A percentile compares a stretch with the other conserved stretches of the same genome.
These are phyloP conservation scores for Claviceps arundinis DNA, from an alignment of 2,329 filamentous ascomycete genomes.

Conservation along the genomic window DNA sequence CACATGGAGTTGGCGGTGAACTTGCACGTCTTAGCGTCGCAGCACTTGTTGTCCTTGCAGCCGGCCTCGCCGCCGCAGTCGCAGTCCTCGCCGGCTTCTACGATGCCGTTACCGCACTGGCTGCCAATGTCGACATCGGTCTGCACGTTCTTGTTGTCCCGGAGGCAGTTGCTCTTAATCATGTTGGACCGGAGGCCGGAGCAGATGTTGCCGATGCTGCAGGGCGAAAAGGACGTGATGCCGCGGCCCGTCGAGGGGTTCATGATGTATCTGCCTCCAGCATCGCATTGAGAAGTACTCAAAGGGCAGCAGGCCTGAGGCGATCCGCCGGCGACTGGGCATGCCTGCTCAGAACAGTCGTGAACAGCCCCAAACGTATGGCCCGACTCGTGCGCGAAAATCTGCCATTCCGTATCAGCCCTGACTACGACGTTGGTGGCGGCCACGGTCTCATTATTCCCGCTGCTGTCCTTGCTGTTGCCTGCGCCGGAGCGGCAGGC, in stretches of 20 bases:
- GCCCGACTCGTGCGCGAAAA: conserved; percentile 86
- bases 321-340: conserved; percentile 41
- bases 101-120: conserved; percentile 93
- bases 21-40: conserved; percentile 73
- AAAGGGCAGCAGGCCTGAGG: conserved; percentile 66
- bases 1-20: conserved; percentile 67
- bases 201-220: conserved; percentile 88
- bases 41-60: conserved; percentile 69
- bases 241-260: conserved; percentile 70
- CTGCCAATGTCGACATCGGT: conserved; percentile 72
- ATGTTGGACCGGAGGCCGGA: conserved; percentile 69
- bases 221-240: conserved; percentile 73
- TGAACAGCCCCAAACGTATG: conserved; percentile 95
- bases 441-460: conserved; percentile 57
- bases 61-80: conserved; percentile 71
- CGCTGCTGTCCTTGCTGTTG: conserved; percentile 32
- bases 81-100: conserved; percentile 87
- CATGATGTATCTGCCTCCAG: conserved; percentile 77
- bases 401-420: conserved; percentile 80
- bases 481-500: conserved; percentile 54
- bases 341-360: conserved; percentile 65
- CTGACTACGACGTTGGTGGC: conserved; percentile 82
- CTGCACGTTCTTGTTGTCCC: conserved; percentile 70
- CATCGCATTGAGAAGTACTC: conserved; percentile 53
- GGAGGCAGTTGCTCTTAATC: conserved; percentile 56